phyloP scores from a whole-genome alignment of 106 monocot species.

The Dendrobium officinale region DNA sequence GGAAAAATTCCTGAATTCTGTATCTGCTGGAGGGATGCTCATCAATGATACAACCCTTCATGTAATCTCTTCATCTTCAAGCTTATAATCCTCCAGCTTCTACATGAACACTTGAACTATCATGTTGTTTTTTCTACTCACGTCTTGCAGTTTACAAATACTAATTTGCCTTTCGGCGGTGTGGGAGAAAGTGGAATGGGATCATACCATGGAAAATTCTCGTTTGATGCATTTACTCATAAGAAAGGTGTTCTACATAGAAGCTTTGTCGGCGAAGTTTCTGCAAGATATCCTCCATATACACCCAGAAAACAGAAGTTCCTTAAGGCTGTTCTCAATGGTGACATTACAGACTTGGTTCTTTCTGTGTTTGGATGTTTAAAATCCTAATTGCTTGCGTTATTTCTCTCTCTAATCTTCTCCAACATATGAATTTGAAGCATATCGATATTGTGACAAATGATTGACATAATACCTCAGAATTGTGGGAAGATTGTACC shows the following conservation, averaged over 20 bases:
- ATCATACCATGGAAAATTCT: conserved; percentile 48
- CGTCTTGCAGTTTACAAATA: conserved; percentile 41
- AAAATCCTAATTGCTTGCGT: no score
- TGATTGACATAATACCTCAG: no score
- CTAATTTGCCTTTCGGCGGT: conserved; percentile 48
- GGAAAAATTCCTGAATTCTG: conserved; percentile 31
- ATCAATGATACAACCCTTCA: conserved; percentile 54
- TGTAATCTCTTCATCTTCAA: conserved; percentile 19
- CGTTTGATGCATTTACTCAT: conserved; percentile 87
- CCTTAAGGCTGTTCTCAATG: conserved; percentile 40
- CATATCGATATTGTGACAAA: no score
- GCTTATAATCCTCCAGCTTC: no score
- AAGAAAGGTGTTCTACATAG: conserved; percentile 63
- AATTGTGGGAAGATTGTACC: no score
- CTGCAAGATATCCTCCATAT: conserved; percentile 74
- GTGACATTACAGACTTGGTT: conserved; percentile 25
- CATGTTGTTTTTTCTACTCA: no score
- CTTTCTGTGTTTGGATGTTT: no score
- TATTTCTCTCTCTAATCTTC: no score
- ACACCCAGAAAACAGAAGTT: conserved; percentile 50
- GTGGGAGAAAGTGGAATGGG: conserved; percentile 56
- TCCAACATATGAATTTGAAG: no score
- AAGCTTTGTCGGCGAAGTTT: conserved; percentile 47
- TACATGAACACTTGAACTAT: no score
- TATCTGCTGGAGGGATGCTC: conserved; percentile 55